phyloP scores from a whole-genome alignment of 352 stramenopile genomes.

The Globisporangium camurandrum region DNA sequence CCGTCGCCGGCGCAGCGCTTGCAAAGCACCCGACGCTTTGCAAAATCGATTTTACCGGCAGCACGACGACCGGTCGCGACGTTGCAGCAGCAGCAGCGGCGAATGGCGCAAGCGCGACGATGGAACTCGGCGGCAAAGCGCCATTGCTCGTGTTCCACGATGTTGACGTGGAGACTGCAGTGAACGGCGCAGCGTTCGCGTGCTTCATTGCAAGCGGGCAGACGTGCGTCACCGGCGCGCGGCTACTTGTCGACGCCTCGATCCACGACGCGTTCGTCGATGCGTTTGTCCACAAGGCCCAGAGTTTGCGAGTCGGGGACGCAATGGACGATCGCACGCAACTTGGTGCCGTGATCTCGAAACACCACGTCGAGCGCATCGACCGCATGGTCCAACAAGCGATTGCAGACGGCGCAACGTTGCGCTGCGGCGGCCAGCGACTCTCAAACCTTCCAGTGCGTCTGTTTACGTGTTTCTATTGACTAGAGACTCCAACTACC shows the following conservation, averaged over 20 bases:
- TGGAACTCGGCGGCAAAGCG: conserved; percentile 71
- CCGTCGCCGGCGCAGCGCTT: conserved; percentile 26
- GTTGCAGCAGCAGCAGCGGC: conserved; percentile 28
- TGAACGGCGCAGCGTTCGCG: conserved; percentile 57
- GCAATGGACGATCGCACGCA: conserved; percentile 38
- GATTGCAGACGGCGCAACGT: conserved; percentile 64
- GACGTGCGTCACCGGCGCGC: conserved; percentile 72
- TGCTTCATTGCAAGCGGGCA: conserved; percentile 71
- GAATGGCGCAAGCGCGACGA: conserved; percentile 39
- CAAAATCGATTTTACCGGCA: conserved; percentile 55
- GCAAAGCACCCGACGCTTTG: conserved; percentile 25
- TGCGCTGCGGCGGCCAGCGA: conserved; percentile 62
- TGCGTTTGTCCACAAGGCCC: conserved; percentile 41
- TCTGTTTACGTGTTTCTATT: neutral
- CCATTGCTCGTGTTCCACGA: conserved; percentile 61
- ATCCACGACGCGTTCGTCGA: conserved; percentile 74
- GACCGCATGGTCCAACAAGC: conserved; percentile 73
- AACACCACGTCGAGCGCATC: conserved; percentile 51
- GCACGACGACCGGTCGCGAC: conserved; percentile 24
- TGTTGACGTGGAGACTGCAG: conserved; percentile 49
- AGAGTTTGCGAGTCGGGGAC: conserved; percentile 46
- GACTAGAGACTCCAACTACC: neutral
- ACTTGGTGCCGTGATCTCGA: conserved; percentile 65
- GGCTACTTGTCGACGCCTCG: conserved; percentile 78
- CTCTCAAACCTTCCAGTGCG: conserved; percentile 24